Evolutionary conservation across 371 early-diverging fungal species (phyloP), one percentile per base, ranked within the genome.

Genomic region (Mortierella sp.): DNA sequence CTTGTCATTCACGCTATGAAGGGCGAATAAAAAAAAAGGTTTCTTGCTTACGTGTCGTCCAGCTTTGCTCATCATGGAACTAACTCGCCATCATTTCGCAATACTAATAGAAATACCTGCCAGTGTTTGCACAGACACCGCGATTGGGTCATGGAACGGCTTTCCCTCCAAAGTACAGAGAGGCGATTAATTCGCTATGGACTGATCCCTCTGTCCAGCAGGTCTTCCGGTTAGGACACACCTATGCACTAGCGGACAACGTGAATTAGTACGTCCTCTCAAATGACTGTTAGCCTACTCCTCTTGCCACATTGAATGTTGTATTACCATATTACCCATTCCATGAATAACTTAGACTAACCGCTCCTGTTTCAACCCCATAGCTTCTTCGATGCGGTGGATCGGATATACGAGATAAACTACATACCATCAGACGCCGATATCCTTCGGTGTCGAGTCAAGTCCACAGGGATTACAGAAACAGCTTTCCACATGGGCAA

Each of bases 351-450:
- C 51, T 51, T 4, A 21, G 16, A 21, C 51, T 21, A 51, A 51
- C 16, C 51, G 21, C 21, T 3, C 16, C 21, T 27, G 65, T 46
- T 68, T 91, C 46, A 73, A 90, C 80, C 85, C 88, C 90, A 94
- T 58, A 92, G 91, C 88, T 98, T 96, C 90, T 97, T 97, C 89
- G 96, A 97, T 74, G 89, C 95, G 6, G 93, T 98, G 10, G 94
- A 95, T 38, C 94, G 99, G 68, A 94, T 98, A 72, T 94, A 94
- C 48, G 88, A 89, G 48, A 90, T 92, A 16, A 90, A 91, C 70
- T 98, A 96, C 85, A 81, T 93, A 51, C 98, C 98, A 18, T 94
- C 94, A 38, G 97, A 97, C 82, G 97, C 97, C 87, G 97, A 97
- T 84, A 92, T 97, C 71, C 82, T 97, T 71, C 90, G 96, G 65